Base-by-base conservation (phyloP, 2,329 filamentous ascomycete genomes). In the Aspergillus tamarii region DNA sequence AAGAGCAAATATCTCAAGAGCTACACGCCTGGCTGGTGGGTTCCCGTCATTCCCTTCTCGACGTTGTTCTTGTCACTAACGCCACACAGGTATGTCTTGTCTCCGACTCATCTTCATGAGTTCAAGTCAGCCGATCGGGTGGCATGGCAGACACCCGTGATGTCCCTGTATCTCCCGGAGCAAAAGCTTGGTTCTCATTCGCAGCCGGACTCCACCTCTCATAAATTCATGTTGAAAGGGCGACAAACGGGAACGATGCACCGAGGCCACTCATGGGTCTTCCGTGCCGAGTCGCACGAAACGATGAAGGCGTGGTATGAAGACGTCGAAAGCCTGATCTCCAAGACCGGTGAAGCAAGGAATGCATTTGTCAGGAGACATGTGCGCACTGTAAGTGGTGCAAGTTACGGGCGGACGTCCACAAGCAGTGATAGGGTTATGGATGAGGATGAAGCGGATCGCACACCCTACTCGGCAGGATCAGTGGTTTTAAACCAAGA, bases 1-100 rank as follows among this genome's bases (percentile, higher is more conserved):
- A 98, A 98, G 88, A 97, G 93, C 86, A 99, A 98, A 76, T 99
- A 98, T 74, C 83, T 99, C 66, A 98, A 97, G 83, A 97, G 94
- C 77, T 97, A 97, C 78, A 95, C 94, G 9, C 91, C 93, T 30
- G 94, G 94, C 74, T 98, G 94, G 94, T 94, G 83, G 80, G 89
- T 82, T 82, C 16, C 19, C 36, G 45, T 34, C 26, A 12, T 43
- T 30, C 21, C 30, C 46, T 61, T 32, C 34, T 56, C 34, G 41
- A 45, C 30, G 19, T 7, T 26, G 3, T n/a, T 10, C 26, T 10
- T 36, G 45, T 48, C 23, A 36, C 66, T 72, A 63, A 72, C 58
- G 14, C 30, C 43, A 4, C 39, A 36, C 70, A 95, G 92, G 92
- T 97, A 97, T 78, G 93, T 98, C 55, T 84, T 99, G 70, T 97